These are phyloP conservation scores for Boletellus emodensis DNA, from an alignment of 768 basidiomycete genomes.

Conservation along the genomic window DNA sequence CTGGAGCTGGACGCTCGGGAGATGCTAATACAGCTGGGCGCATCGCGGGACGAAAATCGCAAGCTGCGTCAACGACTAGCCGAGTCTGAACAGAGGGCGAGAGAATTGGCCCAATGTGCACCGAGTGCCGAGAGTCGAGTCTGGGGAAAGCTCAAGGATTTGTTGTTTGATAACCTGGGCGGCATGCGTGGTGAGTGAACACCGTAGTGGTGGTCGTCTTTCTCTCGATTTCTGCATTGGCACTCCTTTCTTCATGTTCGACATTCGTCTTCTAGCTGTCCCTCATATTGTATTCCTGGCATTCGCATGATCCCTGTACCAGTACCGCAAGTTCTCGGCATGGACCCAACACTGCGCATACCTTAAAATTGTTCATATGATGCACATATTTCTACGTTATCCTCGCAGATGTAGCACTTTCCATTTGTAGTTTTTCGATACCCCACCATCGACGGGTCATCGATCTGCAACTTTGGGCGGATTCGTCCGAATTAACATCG, in stretches of 20 bases:
- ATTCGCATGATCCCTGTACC: slow-evolving; percentile 25
- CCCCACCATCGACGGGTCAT: slow-evolving; percentile 3
- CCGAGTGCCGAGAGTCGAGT: slow-evolving; percentile 19
- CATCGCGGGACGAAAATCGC: slow-evolving; percentile 18
- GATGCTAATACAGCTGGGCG: slow-evolving; percentile 15
- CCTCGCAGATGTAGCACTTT: slow-evolving; percentile 20
- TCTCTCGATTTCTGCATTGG: slow-evolving; percentile 4
- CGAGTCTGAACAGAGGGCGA: slow-evolving; percentile 20
- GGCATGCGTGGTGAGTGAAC: slow-evolving; percentile 20
- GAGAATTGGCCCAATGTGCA: slow-evolving; percentile 13
- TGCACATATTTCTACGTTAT: slow-evolving; percentile 18
- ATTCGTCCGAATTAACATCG: slow-evolving; percentile 1
- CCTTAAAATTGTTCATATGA: slow-evolving; percentile 18
- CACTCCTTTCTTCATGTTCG: slow-evolving; percentile 1
- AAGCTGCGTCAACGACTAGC: slow-evolving; percentile 21
- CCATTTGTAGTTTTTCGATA: slow-evolving; percentile 14
- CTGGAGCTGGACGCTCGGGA: slow-evolving; percentile 25
- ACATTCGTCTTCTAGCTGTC: slow-evolving; percentile 12
- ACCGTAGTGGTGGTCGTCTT: background rate
- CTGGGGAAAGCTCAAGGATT: slow-evolving; percentile 28
- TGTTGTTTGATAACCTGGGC: slow-evolving; percentile 27
- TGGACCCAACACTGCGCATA: slow-evolving; percentile 23
- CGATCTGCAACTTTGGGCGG: background rate
- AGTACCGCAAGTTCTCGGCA: slow-evolving; percentile 16
- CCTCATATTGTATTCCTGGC: slow-evolving; percentile 19